These are phyloP conservation scores for Vigna angularis DNA, from an alignment of 306 rosid genomes.

Conservation along the genomic window DNA sequence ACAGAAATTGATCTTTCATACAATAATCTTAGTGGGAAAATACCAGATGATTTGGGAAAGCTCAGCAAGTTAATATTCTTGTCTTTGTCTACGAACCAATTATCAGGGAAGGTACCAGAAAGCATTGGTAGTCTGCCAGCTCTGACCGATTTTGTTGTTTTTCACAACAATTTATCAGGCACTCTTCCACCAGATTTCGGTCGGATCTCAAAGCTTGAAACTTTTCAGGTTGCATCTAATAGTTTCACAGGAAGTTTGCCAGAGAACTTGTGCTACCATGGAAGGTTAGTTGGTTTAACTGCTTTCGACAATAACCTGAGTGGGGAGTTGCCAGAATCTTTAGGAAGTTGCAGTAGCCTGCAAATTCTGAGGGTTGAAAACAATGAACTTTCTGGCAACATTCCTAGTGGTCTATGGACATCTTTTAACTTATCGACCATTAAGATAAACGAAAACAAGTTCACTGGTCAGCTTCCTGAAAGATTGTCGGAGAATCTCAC, in stretches of 20 bases:
- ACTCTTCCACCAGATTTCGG: slow-evolving; percentile 68
- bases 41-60: slow-evolving; percentile 66
- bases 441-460: slow-evolving; percentile 51
- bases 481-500: slow-evolving; percentile 46
- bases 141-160: slow-evolving; percentile 47
- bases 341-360: slow-evolving; percentile 63
- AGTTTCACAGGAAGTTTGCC: slow-evolving; percentile 63
- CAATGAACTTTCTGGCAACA: slow-evolving; percentile 59
- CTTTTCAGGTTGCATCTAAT: slow-evolving; percentile 53
- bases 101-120: slow-evolving; percentile 67
- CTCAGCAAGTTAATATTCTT: slow-evolving; percentile 47
- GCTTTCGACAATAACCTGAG: slow-evolving; percentile 55
- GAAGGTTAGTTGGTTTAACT: slow-evolving; percentile 57
- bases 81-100: slow-evolving; percentile 50
- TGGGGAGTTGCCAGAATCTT: slow-evolving; percentile 70
- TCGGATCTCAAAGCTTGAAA: slow-evolving; percentile 47
- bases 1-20: slow-evolving; percentile 53
- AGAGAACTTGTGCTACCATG: slow-evolving; percentile 53
- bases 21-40: slow-evolving; percentile 53
- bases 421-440: slow-evolving; percentile 33
- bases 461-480: slow-evolving; percentile 69
- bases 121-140: slow-evolving; percentile 62
- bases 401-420: slow-evolving; percentile 81
- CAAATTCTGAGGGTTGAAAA: slow-evolving; percentile 31
- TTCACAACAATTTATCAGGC: slow-evolving; percentile 64